Evolutionary conservation across 177 flowering plant genomes (phyloP).

Genomic region (Vitis hybrid): DNA sequence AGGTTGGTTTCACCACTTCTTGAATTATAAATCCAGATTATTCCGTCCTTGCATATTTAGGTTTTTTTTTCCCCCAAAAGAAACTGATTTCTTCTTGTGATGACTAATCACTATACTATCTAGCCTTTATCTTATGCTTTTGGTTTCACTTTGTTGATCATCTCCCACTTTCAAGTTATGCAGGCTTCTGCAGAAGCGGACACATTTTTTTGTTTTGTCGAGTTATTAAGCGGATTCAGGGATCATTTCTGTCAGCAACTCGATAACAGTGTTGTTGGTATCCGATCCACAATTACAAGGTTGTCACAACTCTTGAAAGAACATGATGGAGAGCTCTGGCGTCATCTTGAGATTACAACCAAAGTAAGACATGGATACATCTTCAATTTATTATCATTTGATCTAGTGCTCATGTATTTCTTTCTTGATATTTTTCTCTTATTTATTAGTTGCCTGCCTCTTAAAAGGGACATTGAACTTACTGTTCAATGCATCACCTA

Average conservation of each 20-base stretch:
- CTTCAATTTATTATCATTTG: background rate
- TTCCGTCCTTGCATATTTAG: too few species aligned
- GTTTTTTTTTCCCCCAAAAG: too few species aligned
- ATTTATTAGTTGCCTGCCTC: background rate
- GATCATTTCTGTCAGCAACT: slow-evolving; percentile 96
- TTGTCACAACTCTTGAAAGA: slow-evolving; percentile 83
- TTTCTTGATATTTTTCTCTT: background rate
- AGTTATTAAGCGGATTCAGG: slow-evolving; percentile 87
- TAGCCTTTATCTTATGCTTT: background rate
- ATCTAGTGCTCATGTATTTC: background rate
- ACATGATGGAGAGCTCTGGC: slow-evolving; percentile 99
- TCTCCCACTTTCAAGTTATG: slow-evolving; percentile 27
- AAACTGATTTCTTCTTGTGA: too few species aligned
- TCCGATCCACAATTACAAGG: slow-evolving; percentile 83
- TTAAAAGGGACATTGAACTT: background rate
- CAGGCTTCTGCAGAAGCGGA: slow-evolving; percentile 94
- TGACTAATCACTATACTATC: too few species aligned
- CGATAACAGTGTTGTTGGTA: slow-evolving; percentile 96
- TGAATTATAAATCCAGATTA: too few species aligned
- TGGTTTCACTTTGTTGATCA: slow-evolving; percentile 10
- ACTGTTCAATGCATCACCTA: too few species aligned
- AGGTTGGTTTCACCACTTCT: too few species aligned
- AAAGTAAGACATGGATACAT: slow-evolving; percentile 49
- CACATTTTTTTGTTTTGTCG: slow-evolving; percentile 95
- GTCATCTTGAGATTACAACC: slow-evolving; percentile 96